Percentiles rank a stretch among this genome's conserved stretches.
These are phyloP conservation scores for Rugosomyces carneus DNA, from an alignment of 1,284 basidiomycete genomes.

Conservation along the genomic window DNA sequence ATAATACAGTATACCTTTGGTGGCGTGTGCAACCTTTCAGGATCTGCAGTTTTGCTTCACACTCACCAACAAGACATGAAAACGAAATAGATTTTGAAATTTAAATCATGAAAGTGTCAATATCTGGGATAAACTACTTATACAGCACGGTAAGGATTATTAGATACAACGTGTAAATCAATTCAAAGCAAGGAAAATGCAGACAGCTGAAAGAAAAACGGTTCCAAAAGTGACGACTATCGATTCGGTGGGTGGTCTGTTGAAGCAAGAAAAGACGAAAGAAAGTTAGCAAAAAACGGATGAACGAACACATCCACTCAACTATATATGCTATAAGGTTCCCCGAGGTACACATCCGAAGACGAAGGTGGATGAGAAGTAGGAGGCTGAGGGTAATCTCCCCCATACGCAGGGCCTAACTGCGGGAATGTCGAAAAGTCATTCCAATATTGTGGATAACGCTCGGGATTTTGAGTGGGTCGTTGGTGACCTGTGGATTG, in stretches of 20 bases:
- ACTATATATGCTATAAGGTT: constrained; percentile 36
- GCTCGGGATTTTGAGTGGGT: constrained; percentile 13
- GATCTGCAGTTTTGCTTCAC: too few species aligned
- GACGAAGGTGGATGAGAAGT: constrained; percentile 17
- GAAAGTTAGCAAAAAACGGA: background rate
- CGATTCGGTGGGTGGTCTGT: background rate
- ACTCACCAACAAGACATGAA: too few species aligned
- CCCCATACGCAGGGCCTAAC: constrained; percentile 39
- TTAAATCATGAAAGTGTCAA: too few species aligned
- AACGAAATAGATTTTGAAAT: too few species aligned
- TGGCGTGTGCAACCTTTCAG: too few species aligned
- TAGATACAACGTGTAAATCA: background rate
- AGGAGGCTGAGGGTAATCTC: constrained; percentile 12
- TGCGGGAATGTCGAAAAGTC: constrained; percentile 55
- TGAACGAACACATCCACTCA: constrained; percentile 2
- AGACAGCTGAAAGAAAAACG: background rate
- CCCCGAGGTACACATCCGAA: constrained; percentile 29
- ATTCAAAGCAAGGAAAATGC: background rate
- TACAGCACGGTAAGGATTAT: background rate
- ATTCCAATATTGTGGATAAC: constrained; percentile 55
- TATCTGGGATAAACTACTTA: background rate
- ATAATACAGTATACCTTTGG: too few species aligned
- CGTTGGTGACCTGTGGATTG: constrained; percentile 7
- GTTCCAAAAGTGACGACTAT: background rate
- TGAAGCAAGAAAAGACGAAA: background rate